Conservation (phyloP, 768 basidiomycete species). For the Tricholoma flavovirens region DNA sequence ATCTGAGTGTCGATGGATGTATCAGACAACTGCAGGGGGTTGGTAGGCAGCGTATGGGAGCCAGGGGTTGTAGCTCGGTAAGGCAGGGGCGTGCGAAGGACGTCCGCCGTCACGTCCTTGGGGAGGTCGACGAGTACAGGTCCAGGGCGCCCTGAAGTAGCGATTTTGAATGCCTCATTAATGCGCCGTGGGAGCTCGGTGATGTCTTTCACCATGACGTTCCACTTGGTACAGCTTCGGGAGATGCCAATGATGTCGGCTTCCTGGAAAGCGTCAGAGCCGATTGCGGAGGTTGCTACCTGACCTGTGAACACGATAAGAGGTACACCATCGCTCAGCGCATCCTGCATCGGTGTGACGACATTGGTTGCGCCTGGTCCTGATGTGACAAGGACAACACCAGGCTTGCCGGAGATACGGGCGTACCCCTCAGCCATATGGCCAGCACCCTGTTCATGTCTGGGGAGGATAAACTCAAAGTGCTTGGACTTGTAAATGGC, state of each 20-base stretch:
- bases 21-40: slow-evolving; percentile 57
- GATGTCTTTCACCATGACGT: slow-evolving; percentile 99
- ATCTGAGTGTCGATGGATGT: slow-evolving; percentile 57
- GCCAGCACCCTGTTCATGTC: slow-evolving; percentile 97
- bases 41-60: slow-evolving; percentile 60
- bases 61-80: slow-evolving; percentile 86
- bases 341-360: slow-evolving; percentile 97
- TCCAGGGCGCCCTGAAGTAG: slow-evolving; percentile 93
- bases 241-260: slow-evolving; percentile 97
- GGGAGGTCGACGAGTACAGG: slow-evolving; percentile 98
- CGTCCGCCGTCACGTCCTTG: slow-evolving; percentile 96
- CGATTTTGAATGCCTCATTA: slow-evolving; percentile 99
- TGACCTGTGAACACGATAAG: slow-evolving; percentile 95
- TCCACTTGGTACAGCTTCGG: slow-evolving; percentile 97
- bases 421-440: slow-evolving; percentile 99
- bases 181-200: slow-evolving; percentile 90
- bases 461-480: slow-evolving; percentile 92
- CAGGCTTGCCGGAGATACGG: slow-evolving; percentile 93
- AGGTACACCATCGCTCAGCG: slow-evolving; percentile 89
- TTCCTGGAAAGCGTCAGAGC: slow-evolving; percentile 99
- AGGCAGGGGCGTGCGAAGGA: slow-evolving; percentile 79
- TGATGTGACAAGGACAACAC: slow-evolving; percentile 96
- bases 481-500: slow-evolving; percentile 95
- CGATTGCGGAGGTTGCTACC: slow-evolving; percentile 98
- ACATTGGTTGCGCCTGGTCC: slow-evolving; percentile 98